Conservation (phyloP, 73 alveolate species). For the Tetrahymena malaccensis region DNA sequence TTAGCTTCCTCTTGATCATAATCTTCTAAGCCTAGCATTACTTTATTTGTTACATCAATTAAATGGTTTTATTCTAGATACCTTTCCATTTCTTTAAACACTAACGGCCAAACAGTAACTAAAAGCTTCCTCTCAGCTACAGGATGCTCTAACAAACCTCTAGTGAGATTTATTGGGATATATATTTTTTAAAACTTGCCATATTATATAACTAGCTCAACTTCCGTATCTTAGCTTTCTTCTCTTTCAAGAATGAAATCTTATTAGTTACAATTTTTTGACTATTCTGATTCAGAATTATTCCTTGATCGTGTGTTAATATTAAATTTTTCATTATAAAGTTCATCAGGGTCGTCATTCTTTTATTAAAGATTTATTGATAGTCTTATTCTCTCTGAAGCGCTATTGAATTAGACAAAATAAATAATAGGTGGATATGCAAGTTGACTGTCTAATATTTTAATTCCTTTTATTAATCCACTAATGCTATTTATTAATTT, state of each 20-base stretch:
- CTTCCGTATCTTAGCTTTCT: neutral
- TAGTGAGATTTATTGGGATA: neutral
- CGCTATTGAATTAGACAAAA: neutral
- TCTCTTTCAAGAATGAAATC: neutral
- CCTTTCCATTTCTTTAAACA: neutral
- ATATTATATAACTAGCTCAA: neutral
- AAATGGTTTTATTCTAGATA: neutral
- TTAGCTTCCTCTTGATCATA: neutral
- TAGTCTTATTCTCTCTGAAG: neutral
- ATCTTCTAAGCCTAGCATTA: neutral
- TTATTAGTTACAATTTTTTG: neutral
- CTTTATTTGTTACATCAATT: neutral
- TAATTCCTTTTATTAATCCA: neutral
- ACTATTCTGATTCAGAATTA: neutral
- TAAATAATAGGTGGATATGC: neutral
- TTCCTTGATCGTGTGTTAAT: neutral
- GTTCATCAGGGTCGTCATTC: neutral
- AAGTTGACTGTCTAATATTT: neutral
- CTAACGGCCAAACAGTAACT: neutral
- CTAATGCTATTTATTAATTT: neutral
- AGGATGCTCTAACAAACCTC: neutral
- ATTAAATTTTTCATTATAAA: neutral
- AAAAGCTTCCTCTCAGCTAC: neutral
- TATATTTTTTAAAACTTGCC: neutral
- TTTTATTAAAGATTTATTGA: neutral